These are phyloP conservation scores for Epichloe gansuensis DNA, from an alignment of 2,329 filamentous ascomycete genomes.

Conservation along the genomic window DNA sequence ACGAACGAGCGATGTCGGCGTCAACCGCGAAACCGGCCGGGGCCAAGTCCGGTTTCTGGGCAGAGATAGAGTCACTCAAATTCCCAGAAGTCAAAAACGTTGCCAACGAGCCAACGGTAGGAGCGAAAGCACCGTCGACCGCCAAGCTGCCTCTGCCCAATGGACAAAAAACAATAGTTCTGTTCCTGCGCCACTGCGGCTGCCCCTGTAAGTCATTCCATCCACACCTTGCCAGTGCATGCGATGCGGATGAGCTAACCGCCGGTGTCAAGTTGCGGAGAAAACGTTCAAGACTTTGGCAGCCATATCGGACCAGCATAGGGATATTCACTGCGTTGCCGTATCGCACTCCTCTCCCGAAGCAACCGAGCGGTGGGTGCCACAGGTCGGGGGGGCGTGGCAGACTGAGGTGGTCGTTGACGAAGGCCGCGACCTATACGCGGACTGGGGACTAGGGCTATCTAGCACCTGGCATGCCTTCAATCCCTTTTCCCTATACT, in stretches of 20 bases:
- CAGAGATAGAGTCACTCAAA: conserved; percentile 29
- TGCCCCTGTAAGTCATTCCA: conserved; percentile 48
- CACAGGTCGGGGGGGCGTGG: conserved; percentile 42
- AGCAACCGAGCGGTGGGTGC: conserved; percentile 45
- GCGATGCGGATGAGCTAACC: not conserved
- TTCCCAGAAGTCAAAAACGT: conserved; percentile 29
- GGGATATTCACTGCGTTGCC: conserved; percentile 43
- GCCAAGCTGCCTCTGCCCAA: conserved; percentile 38
- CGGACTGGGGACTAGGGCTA: conserved; percentile 51
- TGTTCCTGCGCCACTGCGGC: conserved; percentile 61
- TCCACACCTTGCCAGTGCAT: not conserved
- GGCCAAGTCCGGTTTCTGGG: conserved; percentile 15
- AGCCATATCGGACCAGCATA: conserved; percentile 35
- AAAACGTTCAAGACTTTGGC: conserved; percentile 48
- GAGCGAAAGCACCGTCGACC: conserved; percentile 41
- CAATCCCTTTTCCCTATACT: conserved; percentile 42
- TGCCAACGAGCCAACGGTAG: conserved; percentile 36
- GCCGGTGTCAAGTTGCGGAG: conserved; percentile 43
- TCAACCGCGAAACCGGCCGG: not conserved
- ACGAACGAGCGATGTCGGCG: conserved; percentile 1
- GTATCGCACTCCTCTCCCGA: conserved; percentile 45
- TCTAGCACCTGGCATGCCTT: conserved; percentile 50
- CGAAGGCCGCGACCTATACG: conserved; percentile 44
- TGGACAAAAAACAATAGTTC: conserved; percentile 45
- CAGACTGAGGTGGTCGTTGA: conserved; percentile 49